Conservation (phyloP, 2,329 filamentous ascomycete species). For the Metarhizium anisopliae region DNA sequence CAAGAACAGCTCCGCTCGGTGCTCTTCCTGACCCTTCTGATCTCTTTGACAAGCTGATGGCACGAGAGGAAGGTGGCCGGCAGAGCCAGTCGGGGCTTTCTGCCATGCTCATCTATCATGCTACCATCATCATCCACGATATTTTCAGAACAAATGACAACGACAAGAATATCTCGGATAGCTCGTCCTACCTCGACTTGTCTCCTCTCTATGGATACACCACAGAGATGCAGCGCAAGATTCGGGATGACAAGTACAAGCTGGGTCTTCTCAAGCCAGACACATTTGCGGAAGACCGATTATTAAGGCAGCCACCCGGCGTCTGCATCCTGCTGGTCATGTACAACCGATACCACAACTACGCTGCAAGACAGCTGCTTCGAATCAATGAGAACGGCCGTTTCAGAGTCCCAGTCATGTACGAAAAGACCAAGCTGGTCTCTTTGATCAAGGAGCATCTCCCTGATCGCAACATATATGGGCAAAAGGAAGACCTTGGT, state of each 20-base stretch:
- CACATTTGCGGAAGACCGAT: constrained; percentile 54
- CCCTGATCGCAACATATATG: no score
- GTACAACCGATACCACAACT: constrained; percentile 73
- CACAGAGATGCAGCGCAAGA: constrained; percentile 21
- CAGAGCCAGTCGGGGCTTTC: constrained; percentile 35
- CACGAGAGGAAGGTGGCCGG: constrained; percentile 11
- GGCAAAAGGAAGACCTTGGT: no score
- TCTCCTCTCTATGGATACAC: constrained; percentile 33
- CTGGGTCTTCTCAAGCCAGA: constrained; percentile 36
- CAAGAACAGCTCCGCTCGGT: constrained; percentile 13
- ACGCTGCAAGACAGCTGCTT: constrained; percentile 61
- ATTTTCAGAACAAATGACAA: constrained; percentile 30
- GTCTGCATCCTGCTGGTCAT: constrained; percentile 61
- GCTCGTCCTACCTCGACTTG: constrained; percentile 38
- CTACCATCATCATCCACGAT: constrained; percentile 44
- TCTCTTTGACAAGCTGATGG: constrained; percentile 23
- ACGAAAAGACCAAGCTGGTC: constrained; percentile 4
- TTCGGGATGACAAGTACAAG: constrained; percentile 22
- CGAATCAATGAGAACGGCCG: constrained; percentile 33
- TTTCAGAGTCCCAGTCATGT: constrained; percentile 19
- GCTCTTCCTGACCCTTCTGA: constrained; percentile 18
- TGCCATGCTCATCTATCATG: constrained; percentile 37
- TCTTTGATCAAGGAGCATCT: no score
- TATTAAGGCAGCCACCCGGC: constrained; percentile 56
- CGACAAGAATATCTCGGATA: constrained; percentile 20